Conservation (phyloP, 2,329 filamentous ascomycete genomes). For the Fusarium ramigenum region DNA sequence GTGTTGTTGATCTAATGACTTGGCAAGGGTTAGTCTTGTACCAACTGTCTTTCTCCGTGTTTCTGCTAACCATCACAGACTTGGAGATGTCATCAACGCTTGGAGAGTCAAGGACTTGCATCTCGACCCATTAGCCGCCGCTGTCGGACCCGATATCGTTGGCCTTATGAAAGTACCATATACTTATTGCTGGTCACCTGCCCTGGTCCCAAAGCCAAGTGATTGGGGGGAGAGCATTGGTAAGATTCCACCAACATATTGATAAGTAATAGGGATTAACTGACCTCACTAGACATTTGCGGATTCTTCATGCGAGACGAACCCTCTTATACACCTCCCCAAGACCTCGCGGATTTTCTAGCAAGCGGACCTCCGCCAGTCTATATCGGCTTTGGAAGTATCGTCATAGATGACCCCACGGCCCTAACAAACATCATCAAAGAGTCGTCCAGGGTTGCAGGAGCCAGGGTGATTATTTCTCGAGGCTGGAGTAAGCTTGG, state of each 20-base stretch:
- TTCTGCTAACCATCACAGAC: conserved; percentile 17
- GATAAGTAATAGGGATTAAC: not conserved
- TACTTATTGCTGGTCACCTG: conserved; percentile 77
- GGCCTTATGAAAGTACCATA: conserved; percentile 78
- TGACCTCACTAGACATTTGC: conserved; percentile 55
- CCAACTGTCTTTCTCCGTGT: accelerated
- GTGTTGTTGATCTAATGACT: conserved; percentile 83
- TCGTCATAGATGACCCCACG: conserved; percentile 77
- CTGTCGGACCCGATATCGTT: conserved; percentile 78
- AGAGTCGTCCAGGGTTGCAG: conserved; percentile 69
- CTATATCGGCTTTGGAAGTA: conserved; percentile 80
- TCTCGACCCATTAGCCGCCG: conserved; percentile 76
- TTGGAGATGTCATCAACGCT: conserved; percentile 80
- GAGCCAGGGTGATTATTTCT: conserved; percentile 75
- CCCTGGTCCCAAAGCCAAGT: conserved; percentile 70
- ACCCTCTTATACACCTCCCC: conserved; percentile 65
- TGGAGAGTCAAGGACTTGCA: conserved; percentile 74
- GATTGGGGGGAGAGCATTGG: conserved; percentile 77
- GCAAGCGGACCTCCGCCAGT: conserved; percentile 65
- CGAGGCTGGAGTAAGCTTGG: conserved; percentile 71
- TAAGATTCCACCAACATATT: not conserved
- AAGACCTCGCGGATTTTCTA: conserved; percentile 64
- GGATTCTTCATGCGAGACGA: conserved; percentile 81
- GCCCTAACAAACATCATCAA: conserved; percentile 77
- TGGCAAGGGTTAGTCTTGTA: conserved; percentile 73